A percentile compares a stretch with the other conserved stretches of the same genome.
These are phyloP conservation scores for Pulveroboletus ravenelii DNA, from an alignment of 768 basidiomycete species.

Conservation along the genomic window DNA sequence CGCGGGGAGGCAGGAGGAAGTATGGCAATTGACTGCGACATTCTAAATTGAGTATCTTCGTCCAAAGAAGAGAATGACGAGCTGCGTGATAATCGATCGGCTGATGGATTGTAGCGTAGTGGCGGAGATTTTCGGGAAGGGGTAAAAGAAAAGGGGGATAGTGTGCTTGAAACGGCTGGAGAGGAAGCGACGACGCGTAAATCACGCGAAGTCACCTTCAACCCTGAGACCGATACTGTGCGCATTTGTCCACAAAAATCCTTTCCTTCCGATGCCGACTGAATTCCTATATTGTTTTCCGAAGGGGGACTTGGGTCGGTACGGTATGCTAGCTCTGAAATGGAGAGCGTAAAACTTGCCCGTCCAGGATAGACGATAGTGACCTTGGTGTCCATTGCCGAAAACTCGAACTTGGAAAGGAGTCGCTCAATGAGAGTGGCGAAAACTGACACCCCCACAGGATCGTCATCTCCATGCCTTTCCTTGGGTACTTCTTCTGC, in stretches of 20 bases:
- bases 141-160: constrained; percentile 25
- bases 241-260: constrained; percentile 32
- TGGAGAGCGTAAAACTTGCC: constrained; percentile 54
- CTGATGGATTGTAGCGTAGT: neutral
- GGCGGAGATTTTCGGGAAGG: constrained; percentile 13
- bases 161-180: constrained; percentile 18
- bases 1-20: constrained; percentile 49
- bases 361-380: constrained; percentile 63
- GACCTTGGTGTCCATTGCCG: constrained; percentile 61
- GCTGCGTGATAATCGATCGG: constrained; percentile 34
- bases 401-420: constrained; percentile 74
- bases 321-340: constrained; percentile 56
- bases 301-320: constrained; percentile 29
- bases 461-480: constrained; percentile 46
- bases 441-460: constrained; percentile 75
- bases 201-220: constrained; percentile 50
- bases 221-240: constrained; percentile 51
- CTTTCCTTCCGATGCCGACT: constrained; percentile 13
- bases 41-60: constrained; percentile 57
- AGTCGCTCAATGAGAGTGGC: constrained; percentile 75
- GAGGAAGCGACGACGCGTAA: constrained; percentile 27
- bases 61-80: constrained; percentile 62
- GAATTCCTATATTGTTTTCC: constrained; percentile 26
- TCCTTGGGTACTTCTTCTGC: constrained; percentile 34
- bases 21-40: constrained; percentile 71